phyloP scores from a whole-genome alignment of 768 basidiomycete species.

The Naematelia encephala region DNA sequence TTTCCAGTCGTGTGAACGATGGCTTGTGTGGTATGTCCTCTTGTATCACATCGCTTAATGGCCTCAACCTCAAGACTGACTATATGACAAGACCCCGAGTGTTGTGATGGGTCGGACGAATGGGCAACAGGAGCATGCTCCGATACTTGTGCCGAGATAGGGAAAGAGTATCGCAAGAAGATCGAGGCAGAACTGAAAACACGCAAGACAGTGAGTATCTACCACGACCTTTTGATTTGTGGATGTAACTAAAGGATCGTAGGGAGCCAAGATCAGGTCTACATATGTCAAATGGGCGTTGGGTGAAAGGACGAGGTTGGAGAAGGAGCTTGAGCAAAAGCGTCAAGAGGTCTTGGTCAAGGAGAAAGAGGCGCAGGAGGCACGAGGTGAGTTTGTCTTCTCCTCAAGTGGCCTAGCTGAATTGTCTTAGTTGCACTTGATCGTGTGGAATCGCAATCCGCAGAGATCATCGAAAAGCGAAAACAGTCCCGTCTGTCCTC shows the following conservation, averaged over 20 bases:
- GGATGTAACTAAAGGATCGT: constrained; percentile 6
- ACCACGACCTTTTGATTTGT: not conserved
- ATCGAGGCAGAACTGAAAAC: constrained; percentile 72
- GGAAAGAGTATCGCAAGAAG: constrained; percentile 65
- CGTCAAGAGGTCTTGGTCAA: constrained; percentile 61
- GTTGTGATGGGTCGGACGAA: constrained; percentile 97
- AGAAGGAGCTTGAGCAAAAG: constrained; percentile 60
- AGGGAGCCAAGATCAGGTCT: constrained; percentile 89
- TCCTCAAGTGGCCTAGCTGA: not conserved
- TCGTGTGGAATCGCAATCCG: constrained; percentile 69
- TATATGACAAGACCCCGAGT: constrained; percentile 67
- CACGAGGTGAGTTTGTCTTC: constrained; percentile 58
- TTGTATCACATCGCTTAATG: not conserved
- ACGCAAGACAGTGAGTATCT: constrained; percentile 65
- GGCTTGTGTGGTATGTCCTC: constrained; percentile 77
- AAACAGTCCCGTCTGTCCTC: constrained; percentile 72
- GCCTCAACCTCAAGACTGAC: not conserved
- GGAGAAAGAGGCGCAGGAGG: constrained; percentile 68
- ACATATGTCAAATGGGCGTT: constrained; percentile 82
- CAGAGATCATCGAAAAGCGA: constrained; percentile 76
- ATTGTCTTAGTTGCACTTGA: constrained; percentile 65
- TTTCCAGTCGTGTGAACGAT: constrained; percentile 80
- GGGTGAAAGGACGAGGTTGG: constrained; percentile 82
- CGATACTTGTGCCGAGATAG: constrained; percentile 72
- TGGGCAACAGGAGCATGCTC: constrained; percentile 66